Conservation (phyloP, 371 early-diverging fungal genomes). For the Mucor indicus region DNA sequence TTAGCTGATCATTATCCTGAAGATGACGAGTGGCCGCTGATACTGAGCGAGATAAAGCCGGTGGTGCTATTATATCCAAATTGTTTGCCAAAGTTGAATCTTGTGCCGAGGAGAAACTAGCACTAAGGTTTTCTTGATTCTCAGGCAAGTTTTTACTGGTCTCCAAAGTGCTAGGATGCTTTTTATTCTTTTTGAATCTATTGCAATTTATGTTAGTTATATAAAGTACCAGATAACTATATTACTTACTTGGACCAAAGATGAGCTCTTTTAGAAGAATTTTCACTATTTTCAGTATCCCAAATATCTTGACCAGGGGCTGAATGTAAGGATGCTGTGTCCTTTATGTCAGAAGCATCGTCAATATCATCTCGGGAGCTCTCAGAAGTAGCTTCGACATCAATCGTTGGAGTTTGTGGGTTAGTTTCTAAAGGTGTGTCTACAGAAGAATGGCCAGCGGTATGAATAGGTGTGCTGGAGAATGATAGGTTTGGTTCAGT, state of each 20-base stretch:
- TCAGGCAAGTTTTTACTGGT: no score
- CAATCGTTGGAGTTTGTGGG: not conserved
- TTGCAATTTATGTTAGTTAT: not conserved
- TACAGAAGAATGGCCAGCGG: not conserved
- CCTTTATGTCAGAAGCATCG: not conserved
- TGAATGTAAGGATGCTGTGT: slow-evolving; percentile 18
- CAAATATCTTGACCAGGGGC: slow-evolving; percentile 12
- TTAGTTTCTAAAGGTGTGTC: not conserved
- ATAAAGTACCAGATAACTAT: no score
- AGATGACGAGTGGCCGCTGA: slow-evolving; percentile 5
- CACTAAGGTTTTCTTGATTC: not conserved
- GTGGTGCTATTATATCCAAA: no score
- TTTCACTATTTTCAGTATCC: not conserved
- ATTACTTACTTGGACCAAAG: slow-evolving; percentile 15
- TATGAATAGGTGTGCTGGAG: not conserved
- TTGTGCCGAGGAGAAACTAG: not conserved
- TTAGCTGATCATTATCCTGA: slow-evolving; percentile 9
- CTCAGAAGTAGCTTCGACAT: not conserved
- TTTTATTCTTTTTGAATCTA: slow-evolving; percentile 14
- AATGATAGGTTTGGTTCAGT: slow-evolving; percentile 3
- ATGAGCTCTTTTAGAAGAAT: not conserved
- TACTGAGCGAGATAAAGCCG: not conserved
- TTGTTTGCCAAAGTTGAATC: not conserved
- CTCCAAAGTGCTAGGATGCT: no score
- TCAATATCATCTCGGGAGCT: slow-evolving; percentile 11